Percentiles rank a stretch among this genome's conserved stretches.
Conservation (phyloP, 345 rosid species). For the Turnera subulata region DNA sequence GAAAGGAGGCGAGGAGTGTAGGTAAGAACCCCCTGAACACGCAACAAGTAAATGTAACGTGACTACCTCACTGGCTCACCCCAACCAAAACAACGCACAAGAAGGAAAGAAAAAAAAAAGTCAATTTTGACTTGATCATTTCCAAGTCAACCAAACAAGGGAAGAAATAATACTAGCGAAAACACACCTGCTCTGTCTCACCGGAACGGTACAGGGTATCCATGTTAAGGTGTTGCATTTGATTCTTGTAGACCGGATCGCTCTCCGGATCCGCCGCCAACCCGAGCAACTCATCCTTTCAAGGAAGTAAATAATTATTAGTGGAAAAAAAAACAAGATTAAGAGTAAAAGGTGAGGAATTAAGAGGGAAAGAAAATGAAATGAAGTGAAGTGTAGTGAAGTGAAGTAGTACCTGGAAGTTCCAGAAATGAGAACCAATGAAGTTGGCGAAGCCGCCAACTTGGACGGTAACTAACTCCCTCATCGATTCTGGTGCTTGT, state of each 20-base stretch:
- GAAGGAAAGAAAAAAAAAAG: neutral
- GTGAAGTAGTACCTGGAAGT: constrained; percentile 61
- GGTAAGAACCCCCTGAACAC: constrained; percentile 59
- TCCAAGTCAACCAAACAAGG: no score
- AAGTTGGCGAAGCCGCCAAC: constrained; percentile 84
- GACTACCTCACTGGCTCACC: no score
- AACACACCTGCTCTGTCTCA: constrained; percentile 60
- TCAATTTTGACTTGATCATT: neutral
- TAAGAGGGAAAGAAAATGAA: neutral
- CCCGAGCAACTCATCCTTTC: constrained; percentile 89
- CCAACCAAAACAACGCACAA: neutral
- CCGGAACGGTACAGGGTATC: constrained; percentile 82
- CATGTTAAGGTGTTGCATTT: constrained; percentile 42
- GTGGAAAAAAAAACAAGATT: no score
- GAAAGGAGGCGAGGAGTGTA: constrained; percentile 88
- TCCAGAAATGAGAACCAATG: constrained; percentile 98
- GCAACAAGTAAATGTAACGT: neutral
- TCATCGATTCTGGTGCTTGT: constrained; percentile 33
- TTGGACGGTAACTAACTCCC: constrained; percentile 82
- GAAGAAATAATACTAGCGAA: neutral
- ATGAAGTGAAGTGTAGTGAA: neutral
- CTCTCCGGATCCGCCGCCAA: constrained; percentile 62
- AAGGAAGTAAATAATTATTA: neutral
- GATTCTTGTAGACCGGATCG: constrained; percentile 61
- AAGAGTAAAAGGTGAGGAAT: neutral